phyloP scores from a whole-genome alignment of 1,139 yeast genomes.

The Scheffersomyces parashehatae region DNA sequence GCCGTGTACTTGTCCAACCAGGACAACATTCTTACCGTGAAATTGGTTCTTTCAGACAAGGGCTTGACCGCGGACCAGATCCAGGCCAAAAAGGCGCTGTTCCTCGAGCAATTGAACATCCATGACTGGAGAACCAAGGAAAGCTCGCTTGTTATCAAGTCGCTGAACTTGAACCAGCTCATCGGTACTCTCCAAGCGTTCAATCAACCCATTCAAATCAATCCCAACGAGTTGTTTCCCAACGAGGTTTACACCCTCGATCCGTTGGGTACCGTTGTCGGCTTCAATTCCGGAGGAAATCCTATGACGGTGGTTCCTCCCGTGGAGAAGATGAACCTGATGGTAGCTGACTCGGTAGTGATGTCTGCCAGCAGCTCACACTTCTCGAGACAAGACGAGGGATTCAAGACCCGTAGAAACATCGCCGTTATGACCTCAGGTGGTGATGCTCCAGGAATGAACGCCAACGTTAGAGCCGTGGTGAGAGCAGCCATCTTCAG shows the following conservation, averaged over 20 bases:
- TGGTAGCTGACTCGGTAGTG: conserved; percentile 7
- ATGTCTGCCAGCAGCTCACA: conserved; percentile 16
- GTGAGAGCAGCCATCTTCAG: conserved; percentile 85
- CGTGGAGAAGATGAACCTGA: conserved; percentile 20
- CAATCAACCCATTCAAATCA: conserved; percentile 33
- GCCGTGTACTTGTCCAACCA: conserved; percentile 33
- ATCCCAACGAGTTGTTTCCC: conserved; percentile 68
- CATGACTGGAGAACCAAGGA: conserved; percentile 56
- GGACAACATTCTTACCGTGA: conserved; percentile 31
- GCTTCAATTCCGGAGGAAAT: conserved; percentile 62
- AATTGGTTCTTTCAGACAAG: conserved; percentile 25
- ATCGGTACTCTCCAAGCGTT: conserved; percentile 30
- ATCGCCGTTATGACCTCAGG: conserved; percentile 98
- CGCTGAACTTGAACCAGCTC: conserved; percentile 34
- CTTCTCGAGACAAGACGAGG: conserved; percentile 11
- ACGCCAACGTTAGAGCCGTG: conserved; percentile 91
- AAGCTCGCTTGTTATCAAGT: conserved; percentile 39
- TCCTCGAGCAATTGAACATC: conserved; percentile 26
- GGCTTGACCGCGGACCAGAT: conserved; percentile 28
- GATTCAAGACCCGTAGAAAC: conserved; percentile 34
- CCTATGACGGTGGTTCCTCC: conserved; percentile 58
- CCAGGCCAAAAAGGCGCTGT: conserved; percentile 18
- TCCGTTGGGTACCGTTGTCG: conserved; percentile 67
- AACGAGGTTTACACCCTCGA: conserved; percentile 67
- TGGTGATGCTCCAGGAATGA: conserved; percentile 99